Conservation (phyloP, 208 protist species). For the Trypanosoma congolense region DNA sequence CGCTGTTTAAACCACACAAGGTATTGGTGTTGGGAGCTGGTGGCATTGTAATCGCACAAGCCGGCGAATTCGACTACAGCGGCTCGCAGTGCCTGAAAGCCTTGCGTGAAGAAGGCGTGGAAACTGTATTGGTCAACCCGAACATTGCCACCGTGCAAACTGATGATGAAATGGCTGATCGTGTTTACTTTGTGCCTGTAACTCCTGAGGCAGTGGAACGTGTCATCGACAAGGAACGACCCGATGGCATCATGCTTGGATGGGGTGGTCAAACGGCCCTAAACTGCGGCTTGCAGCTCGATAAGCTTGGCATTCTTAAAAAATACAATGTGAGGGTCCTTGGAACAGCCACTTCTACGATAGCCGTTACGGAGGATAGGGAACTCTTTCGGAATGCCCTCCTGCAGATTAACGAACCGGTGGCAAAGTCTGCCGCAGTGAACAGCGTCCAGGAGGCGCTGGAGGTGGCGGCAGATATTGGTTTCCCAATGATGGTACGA, state of each 20-base stretch:
- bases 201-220: conserved; percentile 91
- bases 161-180: conserved; percentile 94
- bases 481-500: conserved; percentile 97
- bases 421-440: conserved; percentile 80
- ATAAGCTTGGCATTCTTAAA: conserved; percentile 86
- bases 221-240: conserved; percentile 93
- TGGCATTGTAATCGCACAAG: conserved; percentile 98
- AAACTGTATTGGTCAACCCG: conserved; percentile 98
- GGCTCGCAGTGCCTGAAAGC: conserved; percentile 98
- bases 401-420: conserved; percentile 93
- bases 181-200: conserved; percentile 97
- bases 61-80: conserved; percentile 99
- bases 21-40: conserved; percentile 94
- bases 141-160: conserved; percentile 99
- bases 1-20: conserved; percentile 82
- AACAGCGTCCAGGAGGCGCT: conserved; percentile 75
- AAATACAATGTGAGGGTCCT: conserved; percentile 95
- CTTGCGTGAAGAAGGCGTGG: conserved; percentile 96
- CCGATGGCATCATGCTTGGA: conserved; percentile 94
- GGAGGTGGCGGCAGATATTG: conserved; percentile 60
- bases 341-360: conserved; percentile 93
- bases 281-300: conserved; percentile 96
- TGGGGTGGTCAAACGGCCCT: conserved; percentile 99
- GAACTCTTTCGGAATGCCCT: conserved; percentile 96
- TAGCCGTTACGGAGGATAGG: conserved; percentile 96